Base-by-base conservation (phyloP, 495 filamentous ascomycete species). In the Penicillium crystallinum region DNA sequence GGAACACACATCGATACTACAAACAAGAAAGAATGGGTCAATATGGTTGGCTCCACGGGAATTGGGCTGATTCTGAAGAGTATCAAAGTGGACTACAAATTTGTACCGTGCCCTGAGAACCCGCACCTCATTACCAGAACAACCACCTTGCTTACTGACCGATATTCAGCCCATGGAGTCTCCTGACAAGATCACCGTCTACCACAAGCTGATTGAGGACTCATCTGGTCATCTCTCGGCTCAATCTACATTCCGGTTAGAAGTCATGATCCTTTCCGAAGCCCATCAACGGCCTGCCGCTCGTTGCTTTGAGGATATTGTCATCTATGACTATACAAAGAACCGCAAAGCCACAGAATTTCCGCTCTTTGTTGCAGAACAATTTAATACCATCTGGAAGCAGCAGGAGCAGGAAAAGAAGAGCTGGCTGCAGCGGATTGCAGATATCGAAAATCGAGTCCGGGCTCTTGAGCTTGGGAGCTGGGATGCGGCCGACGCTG, bases 71-170 rank as follows among this genome's bases (percentile, higher is more conserved):
- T 97, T 42, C 66, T 97, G 61, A 76, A 81, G 60, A 87, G 83
- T 46, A 89, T 98, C 44, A 87, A 81, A 59, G 79, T 86, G 4
- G 88, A 96, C 59, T 98, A 87, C 63, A 97, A 97, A 73, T 95
- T 97, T 76, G 90, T 96, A 71, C 4, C 81, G 75, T 38, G 30
- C 10, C 39, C 35, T 42, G 39, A 40, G 36, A n/a, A 17, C 14
- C n/a, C 7, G 2, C 27, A 11, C 38, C 14, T 22, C 14, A 15
- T 18, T 2, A 2, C 38, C 15, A 12, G 38, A 27, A 46, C 15
- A 29, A 9, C 22, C 10, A 21, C 25, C 18, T 40, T 17, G 17
- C 17, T 48, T 37, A 31, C 46, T 49, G 19, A 51, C 31, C 25
- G 6, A 5, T 8, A 15, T 31, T 14, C 55, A 96, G 91, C 91